A percentile compares a stretch with the other conserved stretches of the same genome.
These are phyloP conservation scores for Agarophyton chilense DNA, from an alignment of 23 red algal species.

Conservation along the genomic window DNA sequence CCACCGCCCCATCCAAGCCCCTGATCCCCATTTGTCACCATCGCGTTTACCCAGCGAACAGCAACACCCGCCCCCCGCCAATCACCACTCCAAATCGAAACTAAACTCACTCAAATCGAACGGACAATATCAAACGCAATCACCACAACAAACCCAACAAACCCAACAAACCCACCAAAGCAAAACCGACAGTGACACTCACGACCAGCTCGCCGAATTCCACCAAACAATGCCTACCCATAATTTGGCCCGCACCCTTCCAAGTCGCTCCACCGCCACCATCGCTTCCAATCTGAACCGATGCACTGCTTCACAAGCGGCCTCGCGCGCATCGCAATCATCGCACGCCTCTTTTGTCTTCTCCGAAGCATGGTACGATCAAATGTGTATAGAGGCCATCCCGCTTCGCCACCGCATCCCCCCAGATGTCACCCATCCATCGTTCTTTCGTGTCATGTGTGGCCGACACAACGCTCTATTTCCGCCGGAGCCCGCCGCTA, in stretches of 20 bases:
- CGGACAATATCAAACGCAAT: too few relatives aligned
- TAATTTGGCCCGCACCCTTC: background rate
- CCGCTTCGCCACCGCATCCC: background rate
- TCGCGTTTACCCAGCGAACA: background rate
- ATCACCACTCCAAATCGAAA: too few relatives aligned
- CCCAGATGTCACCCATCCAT: background rate
- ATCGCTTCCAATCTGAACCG: background rate
- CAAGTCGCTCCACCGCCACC: background rate
- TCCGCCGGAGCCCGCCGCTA: background rate
- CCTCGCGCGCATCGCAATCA: background rate
- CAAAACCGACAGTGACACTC: too few relatives aligned
- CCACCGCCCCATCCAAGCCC: background rate
- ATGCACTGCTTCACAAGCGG: background rate
- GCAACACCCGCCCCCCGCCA: too few relatives aligned
- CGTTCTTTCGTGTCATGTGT: constrained; percentile 15
- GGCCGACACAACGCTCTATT: background rate
- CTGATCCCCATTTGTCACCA: background rate
- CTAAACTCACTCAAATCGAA: too few relatives aligned
- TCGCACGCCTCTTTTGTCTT: constrained; percentile 10
- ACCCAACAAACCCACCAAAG: too few relatives aligned
- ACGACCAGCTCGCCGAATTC: too few relatives aligned
- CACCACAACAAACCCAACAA: too few relatives aligned
- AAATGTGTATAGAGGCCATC: constrained; percentile 10
- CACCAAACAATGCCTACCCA: background rate
- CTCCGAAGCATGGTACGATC: background rate